Conservation (phyloP, 164 flowering plant species). For the Macadamia tetraphylla region DNA sequence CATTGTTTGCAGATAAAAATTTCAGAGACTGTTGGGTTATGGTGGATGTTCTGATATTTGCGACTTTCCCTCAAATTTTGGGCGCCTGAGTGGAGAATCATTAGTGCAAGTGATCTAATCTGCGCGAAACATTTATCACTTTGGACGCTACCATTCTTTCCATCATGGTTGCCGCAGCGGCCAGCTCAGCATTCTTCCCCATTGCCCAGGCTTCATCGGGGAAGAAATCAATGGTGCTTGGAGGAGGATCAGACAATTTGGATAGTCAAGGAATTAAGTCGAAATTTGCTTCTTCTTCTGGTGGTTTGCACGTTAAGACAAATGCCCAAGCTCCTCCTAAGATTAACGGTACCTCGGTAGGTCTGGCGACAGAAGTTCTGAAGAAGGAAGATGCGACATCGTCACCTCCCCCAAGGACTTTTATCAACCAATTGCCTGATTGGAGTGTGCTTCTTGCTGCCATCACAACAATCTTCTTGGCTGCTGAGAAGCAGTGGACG, state of each 20-base stretch:
- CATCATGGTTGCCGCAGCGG: conserved; percentile 71
- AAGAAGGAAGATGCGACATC: conserved; percentile 34
- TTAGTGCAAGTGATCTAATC: neutral
- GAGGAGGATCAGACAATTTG: conserved; percentile 47
- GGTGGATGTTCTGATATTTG: neutral
- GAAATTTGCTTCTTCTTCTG: conserved; percentile 37
- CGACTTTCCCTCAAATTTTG: neutral
- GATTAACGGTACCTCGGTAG: conserved; percentile 65
- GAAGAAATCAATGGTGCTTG: conserved; percentile 35
- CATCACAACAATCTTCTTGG: conserved; percentile 84
- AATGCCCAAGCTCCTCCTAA: conserved; percentile 82
- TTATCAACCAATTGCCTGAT: conserved; percentile 83
- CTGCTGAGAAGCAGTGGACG: conserved; percentile 98
- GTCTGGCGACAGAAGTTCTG: conserved; percentile 26
- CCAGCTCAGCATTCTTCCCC: conserved; percentile 62
- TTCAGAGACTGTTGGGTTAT: neutral
- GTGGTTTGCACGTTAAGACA: conserved; percentile 69
- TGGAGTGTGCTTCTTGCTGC: conserved; percentile 99
- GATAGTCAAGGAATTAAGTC: conserved; percentile 44
- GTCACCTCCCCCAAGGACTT: conserved; percentile 68
- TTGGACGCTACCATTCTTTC: conserved; percentile 2
- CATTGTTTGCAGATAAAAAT: conserved; percentile 1
- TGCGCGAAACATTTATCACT: conserved; percentile 1
- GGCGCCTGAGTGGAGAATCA: neutral
- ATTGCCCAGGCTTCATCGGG: conserved; percentile 18